Evolutionary conservation across 805 yeast genomes (phyloP).

Genomic region (Brettanomyces bruxellensis): DNA sequence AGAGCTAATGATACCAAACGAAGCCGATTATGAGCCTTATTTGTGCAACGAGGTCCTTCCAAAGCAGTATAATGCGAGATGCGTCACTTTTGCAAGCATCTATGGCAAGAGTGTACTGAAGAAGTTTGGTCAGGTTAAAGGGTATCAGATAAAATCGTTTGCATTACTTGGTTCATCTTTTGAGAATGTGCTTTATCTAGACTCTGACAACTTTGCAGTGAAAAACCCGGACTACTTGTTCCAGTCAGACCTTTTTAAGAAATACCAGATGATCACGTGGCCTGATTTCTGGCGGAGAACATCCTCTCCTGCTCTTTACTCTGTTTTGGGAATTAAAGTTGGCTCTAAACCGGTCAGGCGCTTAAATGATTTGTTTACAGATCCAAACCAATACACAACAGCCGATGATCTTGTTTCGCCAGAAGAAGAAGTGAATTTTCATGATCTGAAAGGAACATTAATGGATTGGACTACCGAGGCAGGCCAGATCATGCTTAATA

Average conservation of each 20-base stretch:
- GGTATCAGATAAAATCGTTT: constrained; percentile 32
- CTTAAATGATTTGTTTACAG: constrained; percentile 20
- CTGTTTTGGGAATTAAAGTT: constrained; percentile 22
- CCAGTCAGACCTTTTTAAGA: constrained; percentile 32
- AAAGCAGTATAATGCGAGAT: constrained; percentile 28
- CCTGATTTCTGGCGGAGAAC: constrained; percentile 73
- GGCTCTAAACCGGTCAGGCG: constrained; percentile 19
- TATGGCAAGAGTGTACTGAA: constrained; percentile 20
- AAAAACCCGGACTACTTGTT: constrained; percentile 30
- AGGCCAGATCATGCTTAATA: constrained; percentile 54
- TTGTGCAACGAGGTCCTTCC: constrained; percentile 31
- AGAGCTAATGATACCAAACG: constrained; percentile 12
- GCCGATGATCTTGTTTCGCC: constrained; percentile 21
- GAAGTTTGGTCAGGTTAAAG: constrained; percentile 16
- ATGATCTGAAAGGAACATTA: constrained; percentile 54
- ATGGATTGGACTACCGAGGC: constrained; percentile 62
- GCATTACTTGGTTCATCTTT: constrained; percentile 38
- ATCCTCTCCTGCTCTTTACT: constrained; percentile 51
- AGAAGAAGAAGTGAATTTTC: constrained; percentile 31
- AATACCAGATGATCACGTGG: constrained; percentile 55
- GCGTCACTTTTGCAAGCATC: constrained; percentile 30
- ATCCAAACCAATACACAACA: constrained; percentile 19
- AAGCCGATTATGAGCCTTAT: constrained; percentile 6
- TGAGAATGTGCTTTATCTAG: constrained; percentile 35
- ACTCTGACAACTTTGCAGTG: constrained; percentile 39